A percentile compares a stretch with the other conserved stretches of the same genome.
phyloP scores from a whole-genome alignment of 345 rosid genomes.

The Bretschneidera sinensis region DNA sequence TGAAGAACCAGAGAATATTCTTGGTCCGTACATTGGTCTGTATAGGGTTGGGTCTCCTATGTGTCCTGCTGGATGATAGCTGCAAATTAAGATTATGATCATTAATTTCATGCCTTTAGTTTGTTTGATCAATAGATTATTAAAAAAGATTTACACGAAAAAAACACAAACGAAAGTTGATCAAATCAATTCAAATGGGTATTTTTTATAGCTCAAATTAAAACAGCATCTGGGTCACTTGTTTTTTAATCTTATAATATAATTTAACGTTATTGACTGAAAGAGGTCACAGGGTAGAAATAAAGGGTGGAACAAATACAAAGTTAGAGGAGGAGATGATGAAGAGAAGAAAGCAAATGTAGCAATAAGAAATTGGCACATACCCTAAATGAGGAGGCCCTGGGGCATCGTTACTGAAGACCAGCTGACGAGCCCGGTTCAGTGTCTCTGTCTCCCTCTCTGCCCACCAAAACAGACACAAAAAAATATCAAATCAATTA shows the following conservation, averaged over 20 bases:
- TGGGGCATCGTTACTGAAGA: slow-evolving; percentile 64
- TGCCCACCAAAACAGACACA: slow-evolving; percentile 30
- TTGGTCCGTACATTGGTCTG: slow-evolving; percentile 51
- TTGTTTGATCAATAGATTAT: slow-evolving; percentile 1
- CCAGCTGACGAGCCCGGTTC: slow-evolving; percentile 97
- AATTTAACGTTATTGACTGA: too few species aligned
- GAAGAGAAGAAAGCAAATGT: slow-evolving; percentile 6
- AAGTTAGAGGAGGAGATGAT: background rate
- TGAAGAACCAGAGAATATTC: slow-evolving; percentile 47
- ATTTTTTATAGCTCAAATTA: background rate
- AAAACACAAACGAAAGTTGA: too few species aligned
- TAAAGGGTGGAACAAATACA: too few species aligned
- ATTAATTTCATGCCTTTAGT: background rate
- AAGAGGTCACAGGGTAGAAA: background rate
- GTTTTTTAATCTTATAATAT: background rate
- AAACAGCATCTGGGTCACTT: background rate
- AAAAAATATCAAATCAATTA: slow-evolving; percentile 19
- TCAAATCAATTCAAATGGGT: too few species aligned
- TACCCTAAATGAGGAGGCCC: slow-evolving; percentile 46
- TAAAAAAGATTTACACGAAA: too few species aligned
- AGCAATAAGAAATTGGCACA: background rate
- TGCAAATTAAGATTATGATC: slow-evolving; percentile 29
- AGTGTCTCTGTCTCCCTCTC: slow-evolving; percentile 98
- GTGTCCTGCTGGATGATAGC: slow-evolving; percentile 47
- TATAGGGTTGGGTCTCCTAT: slow-evolving; percentile 48